Evolutionary conservation across 2,329 filamentous ascomycete species (phyloP).

Genomic region (Eutypella sp.): DNA sequence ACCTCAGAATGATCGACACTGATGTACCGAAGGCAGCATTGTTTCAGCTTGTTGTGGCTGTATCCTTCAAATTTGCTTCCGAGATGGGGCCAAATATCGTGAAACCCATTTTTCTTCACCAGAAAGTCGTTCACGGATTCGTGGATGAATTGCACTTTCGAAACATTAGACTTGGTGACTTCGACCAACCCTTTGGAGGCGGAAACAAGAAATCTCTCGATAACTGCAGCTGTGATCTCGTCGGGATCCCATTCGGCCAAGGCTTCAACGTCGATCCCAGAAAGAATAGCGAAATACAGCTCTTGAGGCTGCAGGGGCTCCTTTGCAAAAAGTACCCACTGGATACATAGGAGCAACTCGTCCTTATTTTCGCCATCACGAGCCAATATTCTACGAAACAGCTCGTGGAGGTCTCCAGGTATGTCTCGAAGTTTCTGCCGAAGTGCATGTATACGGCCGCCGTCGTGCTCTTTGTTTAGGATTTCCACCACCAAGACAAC

Average conservation of each 20-base stretch:
- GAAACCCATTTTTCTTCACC: constrained; percentile 28
- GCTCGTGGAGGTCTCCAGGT: constrained; percentile 29
- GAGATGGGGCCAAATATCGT: constrained; percentile 27
- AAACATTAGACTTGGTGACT: constrained; percentile 24
- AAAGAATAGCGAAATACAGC: constrained; percentile 32
- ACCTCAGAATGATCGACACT: not conserved
- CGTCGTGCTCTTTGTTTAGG: constrained; percentile 31
- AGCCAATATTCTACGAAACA: constrained; percentile 37
- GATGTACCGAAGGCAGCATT: constrained; percentile 19
- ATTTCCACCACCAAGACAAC: too few relatives aligned
- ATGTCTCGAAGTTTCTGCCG: constrained; percentile 31
- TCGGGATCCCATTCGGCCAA: constrained; percentile 23
- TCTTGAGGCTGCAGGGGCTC: constrained; percentile 29
- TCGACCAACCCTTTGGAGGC: constrained; percentile 49
- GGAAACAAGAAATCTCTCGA: constrained; percentile 30
- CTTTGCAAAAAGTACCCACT: constrained; percentile 36
- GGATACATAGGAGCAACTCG: constrained; percentile 29
- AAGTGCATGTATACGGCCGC: constrained; percentile 26
- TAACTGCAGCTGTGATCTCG: constrained; percentile 8
- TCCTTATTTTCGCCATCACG: constrained; percentile 29
- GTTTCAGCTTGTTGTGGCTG: constrained; percentile 39
- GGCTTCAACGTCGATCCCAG: constrained; percentile 12
- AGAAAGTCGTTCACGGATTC: constrained; percentile 47
- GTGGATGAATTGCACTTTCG: constrained; percentile 48
- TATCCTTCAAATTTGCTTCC: constrained; percentile 24